Conservation (phyloP, 1,284 basidiomycete genomes). For the Peniophora sp. region DNA sequence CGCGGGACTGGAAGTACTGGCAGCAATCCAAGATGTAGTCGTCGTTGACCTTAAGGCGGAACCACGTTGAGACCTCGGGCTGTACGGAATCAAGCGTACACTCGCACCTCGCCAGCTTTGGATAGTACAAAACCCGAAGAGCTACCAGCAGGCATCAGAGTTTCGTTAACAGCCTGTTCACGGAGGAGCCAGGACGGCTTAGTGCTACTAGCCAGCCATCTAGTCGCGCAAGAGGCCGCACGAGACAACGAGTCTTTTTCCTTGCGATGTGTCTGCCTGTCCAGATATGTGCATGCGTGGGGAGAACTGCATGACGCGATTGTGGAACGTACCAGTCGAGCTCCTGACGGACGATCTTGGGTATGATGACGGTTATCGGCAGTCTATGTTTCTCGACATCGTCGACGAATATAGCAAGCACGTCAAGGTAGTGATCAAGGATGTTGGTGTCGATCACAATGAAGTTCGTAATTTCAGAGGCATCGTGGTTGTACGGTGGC, state of each 20-base stretch:
- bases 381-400: constrained; percentile 44
- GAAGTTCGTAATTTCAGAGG: constrained; percentile 22
- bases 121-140: constrained; percentile 14
- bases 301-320: no score
- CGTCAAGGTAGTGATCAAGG: constrained; percentile 54
- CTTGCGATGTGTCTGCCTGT: constrained; percentile 57
- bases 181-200: constrained; percentile 50
- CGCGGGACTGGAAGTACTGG: constrained; percentile 35
- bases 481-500: no score
- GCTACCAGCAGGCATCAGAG: constrained; percentile 46
- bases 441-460: constrained; percentile 71
- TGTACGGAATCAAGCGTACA: constrained; percentile 6
- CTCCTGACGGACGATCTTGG: constrained; percentile 64
- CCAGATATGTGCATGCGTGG: constrained; percentile 3
- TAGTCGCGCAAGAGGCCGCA: constrained; percentile 62
- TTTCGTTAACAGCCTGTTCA: constrained; percentile 62
- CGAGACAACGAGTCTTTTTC: constrained; percentile 38
- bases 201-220: constrained; percentile 61
- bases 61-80: neutral
- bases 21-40: constrained; percentile 67
- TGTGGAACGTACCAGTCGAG: constrained; percentile 50
- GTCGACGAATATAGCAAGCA: constrained; percentile 53
- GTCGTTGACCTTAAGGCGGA: constrained; percentile 37
- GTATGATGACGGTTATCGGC: constrained; percentile 54
- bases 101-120: constrained; percentile 39